Evolutionary conservation across 305 asterid species (phyloP).

Genomic region (Withania somnifera): DNA sequence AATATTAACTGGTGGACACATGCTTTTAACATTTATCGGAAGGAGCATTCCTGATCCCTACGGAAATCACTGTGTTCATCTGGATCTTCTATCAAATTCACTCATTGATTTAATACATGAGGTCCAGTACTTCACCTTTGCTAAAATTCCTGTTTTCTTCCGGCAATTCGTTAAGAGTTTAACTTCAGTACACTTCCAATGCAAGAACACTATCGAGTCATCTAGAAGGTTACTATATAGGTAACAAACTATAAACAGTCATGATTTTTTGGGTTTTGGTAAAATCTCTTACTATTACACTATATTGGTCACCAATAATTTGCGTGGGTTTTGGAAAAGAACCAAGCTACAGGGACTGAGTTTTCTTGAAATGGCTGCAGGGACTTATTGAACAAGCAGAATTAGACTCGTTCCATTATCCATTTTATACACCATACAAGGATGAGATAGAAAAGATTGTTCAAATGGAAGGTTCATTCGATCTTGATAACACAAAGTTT

Average conservation of each 20-base stretch:
- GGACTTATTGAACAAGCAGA: constrained; percentile 8
- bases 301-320: too few relatives aligned
- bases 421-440: constrained; percentile 5
- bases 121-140: not conserved
- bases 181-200: not conserved
- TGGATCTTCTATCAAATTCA: not conserved
- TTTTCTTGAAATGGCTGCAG: not conserved
- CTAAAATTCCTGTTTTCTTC: not conserved
- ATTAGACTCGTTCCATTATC: constrained; percentile 4
- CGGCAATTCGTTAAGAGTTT: not conserved
- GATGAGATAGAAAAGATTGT: constrained; percentile 9
- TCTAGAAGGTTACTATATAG: not conserved
- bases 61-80: not conserved
- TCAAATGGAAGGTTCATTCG: constrained; percentile 9
- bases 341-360: too few relatives aligned
- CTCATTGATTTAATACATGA: not conserved
- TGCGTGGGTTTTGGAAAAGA: too few relatives aligned
- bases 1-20: not conserved
- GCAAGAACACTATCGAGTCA: not conserved
- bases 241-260: too few relatives aligned
- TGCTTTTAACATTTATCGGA: not conserved
- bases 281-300: too few relatives aligned
- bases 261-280: too few relatives aligned
- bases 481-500: not conserved
- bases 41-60: not conserved